Percentiles rank a stretch among this genome's conserved stretches.
Evolutionary conservation across 148 eudicot genomes (phyloP).

Genomic region (Amaranthus palmeri): DNA sequence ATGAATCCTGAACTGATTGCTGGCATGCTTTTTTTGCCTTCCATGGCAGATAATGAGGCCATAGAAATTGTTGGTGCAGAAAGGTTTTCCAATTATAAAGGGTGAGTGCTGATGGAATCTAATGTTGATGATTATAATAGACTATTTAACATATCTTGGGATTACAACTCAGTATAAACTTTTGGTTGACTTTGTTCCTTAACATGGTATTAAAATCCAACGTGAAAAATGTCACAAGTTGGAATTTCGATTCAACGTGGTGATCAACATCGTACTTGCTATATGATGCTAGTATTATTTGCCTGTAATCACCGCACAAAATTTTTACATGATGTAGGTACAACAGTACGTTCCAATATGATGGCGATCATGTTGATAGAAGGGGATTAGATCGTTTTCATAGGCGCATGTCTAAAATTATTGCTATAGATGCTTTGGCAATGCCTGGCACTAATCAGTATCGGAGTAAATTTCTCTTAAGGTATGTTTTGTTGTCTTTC

Average conservation of each 20-base stretch:
- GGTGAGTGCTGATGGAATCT: conserved; percentile 37
- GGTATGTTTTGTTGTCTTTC: conserved; percentile 28
- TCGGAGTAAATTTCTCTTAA: conserved; percentile 40
- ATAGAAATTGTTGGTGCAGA: conserved; percentile 79
- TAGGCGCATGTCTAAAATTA: conserved; percentile 63
- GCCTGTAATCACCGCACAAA: neutral
- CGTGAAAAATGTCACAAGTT: too few species aligned
- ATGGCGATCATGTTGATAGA: conserved; percentile 53
- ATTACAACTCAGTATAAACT: too few species aligned
- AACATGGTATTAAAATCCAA: too few species aligned
- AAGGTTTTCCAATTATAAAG: conserved; percentile 68
- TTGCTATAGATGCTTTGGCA: conserved; percentile 70
- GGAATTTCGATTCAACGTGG: too few species aligned
- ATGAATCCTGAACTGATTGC: conserved; percentile 78
- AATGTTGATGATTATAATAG: neutral
- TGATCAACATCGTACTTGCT: too few species aligned
- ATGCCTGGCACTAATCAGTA: conserved; percentile 58
- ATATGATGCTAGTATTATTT: too few species aligned
- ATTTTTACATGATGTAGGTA: conserved; percentile 37
- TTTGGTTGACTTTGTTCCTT: too few species aligned
- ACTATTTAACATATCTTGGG: too few species aligned
- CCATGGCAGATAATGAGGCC: conserved; percentile 84
- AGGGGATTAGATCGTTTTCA: conserved; percentile 42
- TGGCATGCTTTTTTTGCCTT: conserved; percentile 82
- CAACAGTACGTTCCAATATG: conserved; percentile 56